Evolutionary conservation across 2,329 filamentous ascomycete species (phyloP), one percentile per base, ranked within the genome.

Genomic region (Neoscytalidium dimidiatum): DNA sequence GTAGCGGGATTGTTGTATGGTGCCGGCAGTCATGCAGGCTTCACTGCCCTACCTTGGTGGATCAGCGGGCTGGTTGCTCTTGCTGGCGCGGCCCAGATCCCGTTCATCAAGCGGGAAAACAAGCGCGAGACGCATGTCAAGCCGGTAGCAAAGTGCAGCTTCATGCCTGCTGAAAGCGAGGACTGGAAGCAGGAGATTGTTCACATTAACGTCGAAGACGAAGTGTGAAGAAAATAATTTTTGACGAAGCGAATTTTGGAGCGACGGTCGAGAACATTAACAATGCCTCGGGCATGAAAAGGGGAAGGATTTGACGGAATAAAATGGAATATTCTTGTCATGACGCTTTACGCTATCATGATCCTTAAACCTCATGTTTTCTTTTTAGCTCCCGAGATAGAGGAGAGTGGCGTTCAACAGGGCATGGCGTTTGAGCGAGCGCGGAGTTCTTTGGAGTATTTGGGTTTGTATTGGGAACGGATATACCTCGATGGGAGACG

Each of bases 1-100:
- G 76, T 92, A 29, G 87, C 88, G 2, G 90, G 90, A 2, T 82
- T 88, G 33, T 80, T 92, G 4, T 92, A 92, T 70, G 86, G 86
- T 17, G 71, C 86, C 3, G 88, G 88, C 4, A 84, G 82, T 33
- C 77, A 83, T 26, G 78, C 86, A 28, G 79, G 82, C 9, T 86
- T 86, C 66, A 88, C 86, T 2, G 85, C 85, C n/a, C 73, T 89
- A 48, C 84, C 87, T 2, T 89, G 86, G 86, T 89, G 86, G 85
- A 83, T 78, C 19, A 87, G 84, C 64, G 81, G 82, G 3, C 65
- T 84, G 2, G 81, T 88, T 11, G 87, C 87, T 0, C 70, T 87
- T 5, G 62, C 84, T 33, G 87, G 86, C 31, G 83, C 81, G 5
- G 68, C 84, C 9, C 87, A 89, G 70, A 75, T 87, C 3, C 85